Evolutionary conservation across 345 rosid species (phyloP), one percentile per base, ranked within the genome.

Genomic region (Gynandropsis gynandra): DNA sequence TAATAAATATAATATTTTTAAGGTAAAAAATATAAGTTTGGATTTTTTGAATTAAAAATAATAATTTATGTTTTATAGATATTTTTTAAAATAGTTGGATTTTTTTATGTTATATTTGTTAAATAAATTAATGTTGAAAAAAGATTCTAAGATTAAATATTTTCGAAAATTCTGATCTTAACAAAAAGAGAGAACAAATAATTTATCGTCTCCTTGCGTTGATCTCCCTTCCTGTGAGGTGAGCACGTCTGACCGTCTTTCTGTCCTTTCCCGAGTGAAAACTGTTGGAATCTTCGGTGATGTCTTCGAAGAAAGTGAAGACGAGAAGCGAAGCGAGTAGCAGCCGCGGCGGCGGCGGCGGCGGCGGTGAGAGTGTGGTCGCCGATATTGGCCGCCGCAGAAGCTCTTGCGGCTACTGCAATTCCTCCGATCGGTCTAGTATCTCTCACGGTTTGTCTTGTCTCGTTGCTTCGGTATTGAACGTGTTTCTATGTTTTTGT

Each of bases 361-460:
- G 29, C 52, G 67, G 71, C 37, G 77, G 82, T 41, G 86, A 76
- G 66, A 71, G 82, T 49, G 75, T 78, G 46, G 77, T 92, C 19
- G 42, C 9, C 24, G 95, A 87, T 71, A 70, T 63, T 14, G 88
- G 85, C 48, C 66, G 70, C 32, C 63, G 24, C 14, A 20, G 52
- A 58, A 72, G 83, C 62, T 47, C 83, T 34, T 88, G 95, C 47
- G 89, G 89, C 34, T 92, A 88, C 55, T 92, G 98, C 67, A 72
- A 54, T 70, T 83, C 90, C 40, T 7, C 68, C 9, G 52, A 53
- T 10, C 36, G 53, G 24, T 68, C 80, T 36, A 81, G 89, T 69
- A 42, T 78, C 65, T 70, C 87, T 55, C 90, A 83, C 59, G 99
- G 99, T 92, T 48, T 24, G 67, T 72, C 35, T 40, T 1, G 35